phyloP scores from a whole-genome alignment of 352 stramenopile genomes.

The Globisporangium canariense region DNA sequence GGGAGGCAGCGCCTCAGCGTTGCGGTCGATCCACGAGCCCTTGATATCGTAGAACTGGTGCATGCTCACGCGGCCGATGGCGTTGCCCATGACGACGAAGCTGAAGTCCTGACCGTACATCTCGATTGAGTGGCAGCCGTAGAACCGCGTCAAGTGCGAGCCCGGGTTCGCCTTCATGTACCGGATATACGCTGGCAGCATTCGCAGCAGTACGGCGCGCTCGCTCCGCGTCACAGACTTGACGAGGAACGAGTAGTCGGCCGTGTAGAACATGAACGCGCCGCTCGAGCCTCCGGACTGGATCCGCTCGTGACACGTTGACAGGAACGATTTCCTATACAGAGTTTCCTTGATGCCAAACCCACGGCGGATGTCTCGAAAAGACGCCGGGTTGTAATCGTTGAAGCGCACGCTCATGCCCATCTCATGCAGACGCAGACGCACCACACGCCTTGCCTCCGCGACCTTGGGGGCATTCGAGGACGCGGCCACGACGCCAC shows the following conservation, averaged over 20 bases:
- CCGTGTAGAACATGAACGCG: conserved; percentile 91
- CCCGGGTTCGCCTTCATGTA: conserved; percentile 80
- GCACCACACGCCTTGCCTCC: conserved; percentile 49
- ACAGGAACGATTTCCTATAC: conserved; percentile 78
- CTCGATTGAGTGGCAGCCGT: conserved; percentile 86
- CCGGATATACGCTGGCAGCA: conserved; percentile 79
- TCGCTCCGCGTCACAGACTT: conserved; percentile 85
- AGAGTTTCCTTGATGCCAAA: conserved; percentile 73
- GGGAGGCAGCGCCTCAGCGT: conserved; percentile 70
- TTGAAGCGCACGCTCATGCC: conserved; percentile 80
- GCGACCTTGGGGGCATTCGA: conserved; percentile 56
- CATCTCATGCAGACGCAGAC: conserved; percentile 74
- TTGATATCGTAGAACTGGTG: conserved; percentile 91
- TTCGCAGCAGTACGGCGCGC: conserved; percentile 71
- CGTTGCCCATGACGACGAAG: conserved; percentile 92
- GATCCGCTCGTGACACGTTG: conserved; percentile 83
- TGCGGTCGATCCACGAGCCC: conserved; percentile 85
- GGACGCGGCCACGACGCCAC: conserved; percentile 76
- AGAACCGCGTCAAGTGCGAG: conserved; percentile 87
- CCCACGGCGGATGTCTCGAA: conserved; percentile 74
- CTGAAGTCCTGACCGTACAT: conserved; percentile 88
- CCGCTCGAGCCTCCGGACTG: conserved; percentile 80
- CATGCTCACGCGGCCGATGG: conserved; percentile 78
- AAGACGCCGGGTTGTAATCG: conserved; percentile 67
- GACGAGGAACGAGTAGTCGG: conserved; percentile 84